phyloP scores from a whole-genome alignment of 2,329 filamentous ascomycete species.

The Ceratocystis cubensis region DNA sequence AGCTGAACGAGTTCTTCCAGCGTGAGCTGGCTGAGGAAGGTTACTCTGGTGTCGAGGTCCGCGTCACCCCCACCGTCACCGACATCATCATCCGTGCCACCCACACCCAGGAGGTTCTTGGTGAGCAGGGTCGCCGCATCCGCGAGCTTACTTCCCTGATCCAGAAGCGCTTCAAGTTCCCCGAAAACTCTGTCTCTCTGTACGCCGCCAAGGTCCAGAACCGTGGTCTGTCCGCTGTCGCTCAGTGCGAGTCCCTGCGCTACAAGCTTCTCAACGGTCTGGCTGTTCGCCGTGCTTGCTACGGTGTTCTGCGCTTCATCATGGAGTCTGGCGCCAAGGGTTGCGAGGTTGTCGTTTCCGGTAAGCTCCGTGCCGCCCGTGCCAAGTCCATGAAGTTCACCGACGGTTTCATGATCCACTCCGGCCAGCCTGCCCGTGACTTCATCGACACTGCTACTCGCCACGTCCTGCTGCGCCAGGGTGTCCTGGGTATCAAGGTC shows the following conservation, averaged over 20 bases:
- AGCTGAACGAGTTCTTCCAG: slow-evolving; percentile 99
- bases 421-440: slow-evolving; percentile 97
- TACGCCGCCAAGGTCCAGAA: slow-evolving; percentile 99
- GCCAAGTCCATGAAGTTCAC: slow-evolving; percentile 99
- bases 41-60: slow-evolving; percentile 99
- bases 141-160: slow-evolving; percentile 99
- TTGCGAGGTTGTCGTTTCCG: slow-evolving; percentile 98
- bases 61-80: slow-evolving; percentile 98
- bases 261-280: slow-evolving; percentile 99
- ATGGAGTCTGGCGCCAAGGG: slow-evolving; percentile 99
- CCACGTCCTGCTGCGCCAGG: slow-evolving; percentile 98
- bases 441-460: slow-evolving; percentile 98
- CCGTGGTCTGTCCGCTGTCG: slow-evolving; percentile 98
- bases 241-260: slow-evolving; percentile 99
- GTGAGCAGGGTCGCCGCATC: slow-evolving; percentile 99
- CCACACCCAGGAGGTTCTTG: slow-evolving; percentile 99
- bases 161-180: slow-evolving; percentile 99
- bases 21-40: slow-evolving; percentile 99
- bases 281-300: slow-evolving; percentile 96
- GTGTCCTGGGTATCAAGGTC: slow-evolving; percentile 99
- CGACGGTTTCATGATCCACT: slow-evolving; percentile 99
- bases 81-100: slow-evolving; percentile 99
- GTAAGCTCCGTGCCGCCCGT: slow-evolving; percentile 96
- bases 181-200: slow-evolving; percentile 98
- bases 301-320: slow-evolving; percentile 99